Evolutionary conservation across 495 filamentous ascomycete genomes (phyloP), one percentile per base, ranked within the genome.

Genomic region (Penicillium chermesinum): DNA sequence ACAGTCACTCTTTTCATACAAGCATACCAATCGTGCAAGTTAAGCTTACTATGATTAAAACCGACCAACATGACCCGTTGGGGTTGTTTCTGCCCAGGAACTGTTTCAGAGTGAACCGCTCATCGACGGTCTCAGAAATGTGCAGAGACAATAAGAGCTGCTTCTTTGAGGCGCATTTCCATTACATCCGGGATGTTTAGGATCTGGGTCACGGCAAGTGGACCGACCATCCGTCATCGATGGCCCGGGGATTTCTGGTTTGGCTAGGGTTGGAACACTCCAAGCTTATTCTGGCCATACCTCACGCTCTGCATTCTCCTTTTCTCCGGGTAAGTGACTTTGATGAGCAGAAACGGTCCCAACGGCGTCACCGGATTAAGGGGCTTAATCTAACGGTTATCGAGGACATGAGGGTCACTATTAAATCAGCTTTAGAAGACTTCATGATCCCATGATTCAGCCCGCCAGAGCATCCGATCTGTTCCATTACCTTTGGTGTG

Each of bases 221-320:
- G 54, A 56, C 54, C 46, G 22, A 20, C 17, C 43, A 20, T 32
- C 35, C 40, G 13, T 39, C 40, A 27, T 41, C 25, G 48, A 41
- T 22, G 25, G 21, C 40, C 42, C 48, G 43, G 33, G 19, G 41
- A 61, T 55, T 63, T 54, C 20, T 38, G 46, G 41, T 43, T 44
- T 50, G 59, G 52, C 59, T 55, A 60, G 57, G 59, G 49, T 50
- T 53, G 38, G n/a, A 20, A 10, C 5, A 10, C 25, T 30, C 25
- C 25, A 48, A 41, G 21, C 30, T 46, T 41, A 54, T 50, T 55
- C 47, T 49, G 50, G 53, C 33, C 50, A 37, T 37, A 37, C 12
- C 12, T 17, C 35, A 37, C 6, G 35, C 35, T 7, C 30, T 33
- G 13, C 15, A 37, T 37, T 17, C 35, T 37, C 15, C 15, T 5